Conservation (phyloP, 208 protist species). For the Acanthamoeba castellanii region DNA sequence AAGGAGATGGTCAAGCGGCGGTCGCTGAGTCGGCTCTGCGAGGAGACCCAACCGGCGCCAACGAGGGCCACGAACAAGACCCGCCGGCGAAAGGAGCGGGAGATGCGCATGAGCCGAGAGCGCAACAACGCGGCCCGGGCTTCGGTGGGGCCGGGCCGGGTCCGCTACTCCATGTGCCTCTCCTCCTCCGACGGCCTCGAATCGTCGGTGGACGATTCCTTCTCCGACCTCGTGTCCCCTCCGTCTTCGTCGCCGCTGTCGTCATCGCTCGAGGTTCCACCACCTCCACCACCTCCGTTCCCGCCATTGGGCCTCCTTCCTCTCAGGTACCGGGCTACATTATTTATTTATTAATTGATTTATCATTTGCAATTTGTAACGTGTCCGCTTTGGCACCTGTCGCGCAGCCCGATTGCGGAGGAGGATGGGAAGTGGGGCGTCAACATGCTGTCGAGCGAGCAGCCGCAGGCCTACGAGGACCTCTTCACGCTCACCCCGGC, state of each 20-base stretch:
- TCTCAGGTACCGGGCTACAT: no score
- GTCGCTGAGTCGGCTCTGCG: background rate
- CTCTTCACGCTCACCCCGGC: background rate
- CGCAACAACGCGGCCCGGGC: background rate
- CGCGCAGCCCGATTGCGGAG: background rate
- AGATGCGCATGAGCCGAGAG: constrained; percentile 9
- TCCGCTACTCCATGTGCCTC: background rate
- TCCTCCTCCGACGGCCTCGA: background rate
- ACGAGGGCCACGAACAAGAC: background rate
- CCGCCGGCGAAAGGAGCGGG: background rate
- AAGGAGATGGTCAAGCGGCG: constrained; percentile 36
- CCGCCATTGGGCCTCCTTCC: no score
- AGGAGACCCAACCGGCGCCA: background rate
- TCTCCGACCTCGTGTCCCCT: background rate
- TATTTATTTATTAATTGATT: background rate
- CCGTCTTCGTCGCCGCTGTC: background rate
- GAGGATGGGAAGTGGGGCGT: constrained; percentile 55
- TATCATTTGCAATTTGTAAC: background rate
- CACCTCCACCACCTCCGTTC: background rate
- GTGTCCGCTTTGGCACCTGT: background rate
- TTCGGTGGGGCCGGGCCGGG: background rate
- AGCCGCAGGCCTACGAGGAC: constrained; percentile 15
- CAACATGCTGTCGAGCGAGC: constrained; percentile 36
- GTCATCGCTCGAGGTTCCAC: background rate
- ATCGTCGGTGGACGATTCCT: background rate